Base-by-base conservation (phyloP, 148 eudicot species). In the Spergularia bocconei region DNA sequence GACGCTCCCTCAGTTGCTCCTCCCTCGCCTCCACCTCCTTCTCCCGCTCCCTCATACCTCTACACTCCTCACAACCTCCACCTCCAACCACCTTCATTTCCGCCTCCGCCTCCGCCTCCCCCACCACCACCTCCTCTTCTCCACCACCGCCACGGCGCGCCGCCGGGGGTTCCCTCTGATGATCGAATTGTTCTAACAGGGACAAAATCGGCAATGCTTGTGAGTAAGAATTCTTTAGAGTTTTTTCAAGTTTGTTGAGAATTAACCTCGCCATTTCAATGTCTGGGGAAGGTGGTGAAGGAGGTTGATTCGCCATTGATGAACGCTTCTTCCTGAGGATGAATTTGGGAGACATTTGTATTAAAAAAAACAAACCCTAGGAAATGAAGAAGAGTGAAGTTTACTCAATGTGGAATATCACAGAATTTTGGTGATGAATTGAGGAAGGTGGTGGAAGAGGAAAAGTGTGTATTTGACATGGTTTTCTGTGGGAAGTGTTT, bases 301-400 rank as follows among this genome's bases (percentile, higher is more conserved):
- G 5, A 59, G 67, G 67, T 33, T 63, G 17, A 6, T 66, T 53
- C 69, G 69, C 69, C 69, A 66, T 66, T 66, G 69, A 39, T 66
- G 53, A 3, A 10, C 2, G 67, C 11, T 36, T 33, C 15, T 36
- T 33, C 15, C 36, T 44, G 48, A 44, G 48, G 48, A 44, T 61
- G 15, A 59, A 59, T 21, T 59, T 20, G 14, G 23, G 63, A 29
- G 63, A 59, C 63, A 23, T 59, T 41, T 29, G 36, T 25, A 19
- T 12, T 2, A 19, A 33, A 5, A 59, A 19, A 12, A 61, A 23
- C 12, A 63, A 63, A 63, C 67, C 67, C 67, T 63, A 63, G 67
- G 0, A 63, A 63, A 11, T 29, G 36, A 33, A 63, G 19, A n/a
- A 29, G 25, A 12, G 19, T 29, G 36, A 29, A 29, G 36, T 29